Conservation (phyloP, 176 grass and related monocot species). For the Avena sativa region DNA sequence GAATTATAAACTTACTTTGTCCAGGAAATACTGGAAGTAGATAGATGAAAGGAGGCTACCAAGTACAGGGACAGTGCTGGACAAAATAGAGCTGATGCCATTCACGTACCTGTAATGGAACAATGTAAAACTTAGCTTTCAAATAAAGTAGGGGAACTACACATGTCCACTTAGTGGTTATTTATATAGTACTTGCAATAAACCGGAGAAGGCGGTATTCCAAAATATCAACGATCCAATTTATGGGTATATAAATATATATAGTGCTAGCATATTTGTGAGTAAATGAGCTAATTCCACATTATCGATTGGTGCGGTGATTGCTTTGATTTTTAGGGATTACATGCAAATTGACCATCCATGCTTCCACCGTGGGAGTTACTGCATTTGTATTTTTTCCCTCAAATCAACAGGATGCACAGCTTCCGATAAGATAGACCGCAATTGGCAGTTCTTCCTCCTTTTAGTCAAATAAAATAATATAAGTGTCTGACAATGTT, state of each 20-base stretch:
- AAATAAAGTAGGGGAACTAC: background rate
- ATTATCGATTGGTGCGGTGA: background rate
- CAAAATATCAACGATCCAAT: background rate
- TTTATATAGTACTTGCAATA: conserved; percentile 21
- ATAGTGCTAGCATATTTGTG: background rate
- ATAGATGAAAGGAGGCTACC: conserved; percentile 84
- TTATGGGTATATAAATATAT: background rate
- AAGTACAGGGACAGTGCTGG: conserved; percentile 86
- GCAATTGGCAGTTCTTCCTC: background rate
- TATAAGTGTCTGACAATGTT: conserved; percentile 1
- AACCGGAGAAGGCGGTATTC: background rate
- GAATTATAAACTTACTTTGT: conserved; percentile 69
- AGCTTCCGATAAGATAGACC: conserved; percentile 13
- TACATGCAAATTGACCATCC: conserved; percentile 8
- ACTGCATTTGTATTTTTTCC: background rate
- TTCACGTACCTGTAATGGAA: conserved; percentile 88
- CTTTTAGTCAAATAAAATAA: conserved; percentile 4
- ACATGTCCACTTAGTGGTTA: conserved; percentile 23
- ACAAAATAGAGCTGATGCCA: conserved; percentile 93
- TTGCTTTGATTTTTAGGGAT: background rate
- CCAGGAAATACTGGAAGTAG: conserved; percentile 99
- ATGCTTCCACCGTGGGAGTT: background rate
- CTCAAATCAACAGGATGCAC: background rate
- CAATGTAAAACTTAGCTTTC: conserved; percentile 21
- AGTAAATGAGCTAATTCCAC: background rate